Evolutionary conservation across 1,139 yeast species (phyloP).

Genomic region (Blastobotrys indianensis): DNA sequence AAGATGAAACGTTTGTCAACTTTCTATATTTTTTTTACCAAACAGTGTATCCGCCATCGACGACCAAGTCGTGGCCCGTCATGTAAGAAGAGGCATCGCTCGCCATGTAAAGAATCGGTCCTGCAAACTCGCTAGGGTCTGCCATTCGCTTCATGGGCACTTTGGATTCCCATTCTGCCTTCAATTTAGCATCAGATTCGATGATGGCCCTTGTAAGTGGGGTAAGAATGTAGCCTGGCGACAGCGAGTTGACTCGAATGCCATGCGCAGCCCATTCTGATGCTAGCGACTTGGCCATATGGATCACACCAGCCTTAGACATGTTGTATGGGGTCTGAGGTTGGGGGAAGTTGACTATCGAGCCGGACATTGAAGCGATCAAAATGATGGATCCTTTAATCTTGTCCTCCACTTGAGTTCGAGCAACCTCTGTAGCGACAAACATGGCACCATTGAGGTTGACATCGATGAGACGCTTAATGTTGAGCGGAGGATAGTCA

Average conservation of each 20-base stretch:
- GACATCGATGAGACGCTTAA: conserved; percentile 64
- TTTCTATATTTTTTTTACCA: no score
- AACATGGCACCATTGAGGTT: conserved; percentile 72
- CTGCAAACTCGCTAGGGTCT: conserved; percentile 70
- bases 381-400: conserved; percentile 58
- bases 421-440: conserved; percentile 59
- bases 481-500: conserved; percentile 66
- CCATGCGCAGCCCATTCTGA: conserved; percentile 80
- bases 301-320: conserved; percentile 81
- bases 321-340: conserved; percentile 81
- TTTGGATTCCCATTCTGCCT: conserved; percentile 54
- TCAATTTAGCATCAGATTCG: conserved; percentile 46
- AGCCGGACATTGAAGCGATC: conserved; percentile 83
- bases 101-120: conserved; percentile 69
- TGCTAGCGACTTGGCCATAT: conserved; percentile 69
- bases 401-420: conserved; percentile 52
- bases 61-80: conserved; percentile 72
- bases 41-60: conserved; percentile 76
- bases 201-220: conserved; percentile 56
- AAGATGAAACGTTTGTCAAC: no score
- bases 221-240: conserved; percentile 77
- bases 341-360: conserved; percentile 77
- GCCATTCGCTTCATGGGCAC: conserved; percentile 79
- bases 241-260: conserved; percentile 69
- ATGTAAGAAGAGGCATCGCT: conserved; percentile 71